Evolutionary conservation across 495 filamentous ascomycete species (phyloP).

Genomic region (Penicillium alfredii): DNA sequence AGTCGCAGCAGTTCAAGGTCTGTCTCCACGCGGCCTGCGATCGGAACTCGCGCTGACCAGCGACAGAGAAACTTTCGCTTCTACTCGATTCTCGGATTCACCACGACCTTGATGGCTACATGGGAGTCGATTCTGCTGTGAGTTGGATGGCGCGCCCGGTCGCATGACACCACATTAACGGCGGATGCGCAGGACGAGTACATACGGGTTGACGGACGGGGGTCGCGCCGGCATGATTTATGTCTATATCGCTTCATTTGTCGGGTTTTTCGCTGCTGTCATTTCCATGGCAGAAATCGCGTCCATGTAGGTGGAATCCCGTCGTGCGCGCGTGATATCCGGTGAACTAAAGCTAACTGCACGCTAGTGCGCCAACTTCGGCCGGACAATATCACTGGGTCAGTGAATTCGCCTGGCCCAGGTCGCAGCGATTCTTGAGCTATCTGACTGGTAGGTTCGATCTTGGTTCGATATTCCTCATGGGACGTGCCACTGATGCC

Average conservation of each 20-base stretch:
- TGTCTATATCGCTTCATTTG: slow-evolving; percentile 38
- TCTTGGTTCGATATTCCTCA: not conserved
- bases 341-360: not conserved
- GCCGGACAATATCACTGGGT: slow-evolving; percentile 50
- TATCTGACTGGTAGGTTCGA: slow-evolving; percentile 35
- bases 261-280: slow-evolving; percentile 38
- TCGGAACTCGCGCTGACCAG: slow-evolving; percentile 7
- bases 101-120: slow-evolving; percentile 42
- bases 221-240: slow-evolving; percentile 45
- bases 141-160: slow-evolving; percentile 5
- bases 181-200: slow-evolving; percentile 21
- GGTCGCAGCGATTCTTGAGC: slow-evolving; percentile 38
- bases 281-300: slow-evolving; percentile 44
- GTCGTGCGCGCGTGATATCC: too few relatives aligned
- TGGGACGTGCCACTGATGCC: not conserved
- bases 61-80: slow-evolving; percentile 40
- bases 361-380: slow-evolving; percentile 31
- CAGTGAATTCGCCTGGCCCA: slow-evolving; percentile 34
- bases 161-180: not conserved
- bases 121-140: slow-evolving; percentile 43
- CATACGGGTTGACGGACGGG: slow-evolving; percentile 38
- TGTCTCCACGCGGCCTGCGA: slow-evolving; percentile 3
- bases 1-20: slow-evolving; percentile 37
- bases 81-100: slow-evolving; percentile 42
- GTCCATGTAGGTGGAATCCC: slow-evolving; percentile 41